phyloP scores from a whole-genome alignment of 495 filamentous ascomycete species.

The Choiromyces venosus region DNA sequence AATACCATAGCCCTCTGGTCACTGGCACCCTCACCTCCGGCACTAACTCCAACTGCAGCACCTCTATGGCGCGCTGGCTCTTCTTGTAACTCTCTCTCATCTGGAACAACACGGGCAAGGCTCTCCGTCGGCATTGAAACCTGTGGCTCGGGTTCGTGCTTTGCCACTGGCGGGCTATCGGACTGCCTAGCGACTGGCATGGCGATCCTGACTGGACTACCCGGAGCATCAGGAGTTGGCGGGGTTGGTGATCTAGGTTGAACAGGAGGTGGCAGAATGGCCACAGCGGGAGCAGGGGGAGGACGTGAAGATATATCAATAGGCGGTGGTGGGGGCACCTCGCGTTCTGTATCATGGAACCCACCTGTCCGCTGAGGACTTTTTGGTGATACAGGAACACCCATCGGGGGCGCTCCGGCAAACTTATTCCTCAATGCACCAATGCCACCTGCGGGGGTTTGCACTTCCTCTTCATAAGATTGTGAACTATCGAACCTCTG shows the following conservation, averaged over 20 bases:
- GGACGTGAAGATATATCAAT: conserved; percentile 57
- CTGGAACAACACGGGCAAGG: conserved; percentile 55
- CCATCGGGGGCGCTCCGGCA: conserved; percentile 62
- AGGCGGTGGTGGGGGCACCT: conserved; percentile 57
- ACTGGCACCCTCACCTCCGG: conserved; percentile 44
- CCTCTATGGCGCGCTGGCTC: conserved; percentile 58
- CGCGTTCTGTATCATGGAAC: conserved; percentile 44
- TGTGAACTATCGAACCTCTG: conserved; percentile 54
- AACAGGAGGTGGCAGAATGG: conserved; percentile 55
- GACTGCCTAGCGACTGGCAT: conserved; percentile 69
- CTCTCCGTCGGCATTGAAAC: conserved; percentile 53
- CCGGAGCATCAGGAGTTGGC: conserved; percentile 47
- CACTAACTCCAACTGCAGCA: conserved; percentile 57
- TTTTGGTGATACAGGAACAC: conserved; percentile 48
- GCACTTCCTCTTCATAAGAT: conserved; percentile 46
- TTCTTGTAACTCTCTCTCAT: conserved; percentile 59
- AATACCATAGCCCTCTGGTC: conserved; percentile 72
- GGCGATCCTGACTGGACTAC: conserved; percentile 69
- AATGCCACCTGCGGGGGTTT: conserved; percentile 56
- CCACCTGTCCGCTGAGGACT: conserved; percentile 36
- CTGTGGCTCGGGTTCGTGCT: conserved; percentile 44
- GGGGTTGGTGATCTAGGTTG: conserved; percentile 59
- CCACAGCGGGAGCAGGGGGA: conserved; percentile 35
- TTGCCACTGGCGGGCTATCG: conserved; percentile 49
- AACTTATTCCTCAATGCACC: conserved; percentile 71